Base-by-base conservation (phyloP, 805 yeast genomes). In the Barnettozyma siamensis region DNA sequence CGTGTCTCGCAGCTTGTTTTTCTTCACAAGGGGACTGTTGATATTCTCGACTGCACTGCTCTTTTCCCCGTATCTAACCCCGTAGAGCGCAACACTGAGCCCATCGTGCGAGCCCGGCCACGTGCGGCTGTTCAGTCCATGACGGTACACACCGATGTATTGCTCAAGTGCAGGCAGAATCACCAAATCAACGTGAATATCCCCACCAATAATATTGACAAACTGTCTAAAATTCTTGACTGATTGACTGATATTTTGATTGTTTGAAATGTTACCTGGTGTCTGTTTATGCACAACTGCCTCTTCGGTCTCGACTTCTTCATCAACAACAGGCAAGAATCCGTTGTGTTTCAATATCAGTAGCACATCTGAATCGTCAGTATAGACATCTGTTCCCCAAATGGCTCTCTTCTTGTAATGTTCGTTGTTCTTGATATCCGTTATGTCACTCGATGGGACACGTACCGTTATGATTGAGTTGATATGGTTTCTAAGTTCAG, bases 311-410 rank as follows among this genome's bases (percentile, higher is more conserved):
- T 50, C 56, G 7, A 53, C 40, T 3, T 53, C 54, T 12, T 55
- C 53, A 9, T 60, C 51, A 7, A 48, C 46, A 26, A 58, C 69
- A 58, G 40, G 72, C 60, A 42, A 80, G 68, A 35, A 81, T 63
- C 96, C 96, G 46, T 79, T 66, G 53, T 93, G 98, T 47, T 77
- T 73, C 38, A 91, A 64, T 0, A 80, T 83, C 5, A 85, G 70
- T 29, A 91, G 70, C 2, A 89, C 65, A 59, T 91, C 96, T 1
- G 95, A 83, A 60, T 91, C 99, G 61, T 93, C 98, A 0, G 97
- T 86, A 61, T 91, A 93, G 1, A 93, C 69, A 33, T 89, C 95
- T 2, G 89, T 75, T 2, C 99, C 99, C 98, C 98, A 91, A 2
- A 88, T 48, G 35, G 74, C 72, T 18, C 61, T 46, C 15, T 51